Conservation (phyloP, 345 rosid genomes). For the Ailanthus altissimus region DNA sequence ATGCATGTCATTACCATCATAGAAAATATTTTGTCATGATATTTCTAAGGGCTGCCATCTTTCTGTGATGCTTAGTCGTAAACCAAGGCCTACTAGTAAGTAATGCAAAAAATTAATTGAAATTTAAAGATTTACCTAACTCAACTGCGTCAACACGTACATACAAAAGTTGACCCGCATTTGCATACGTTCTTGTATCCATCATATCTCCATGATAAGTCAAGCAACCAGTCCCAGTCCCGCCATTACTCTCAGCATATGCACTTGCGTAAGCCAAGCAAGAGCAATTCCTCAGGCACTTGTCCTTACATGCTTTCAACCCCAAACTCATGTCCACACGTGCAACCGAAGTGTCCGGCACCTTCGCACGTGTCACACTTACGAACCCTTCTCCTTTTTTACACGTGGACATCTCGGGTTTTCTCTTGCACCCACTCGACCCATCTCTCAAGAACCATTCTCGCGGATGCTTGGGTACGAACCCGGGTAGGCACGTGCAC, state of each 20-base stretch:
- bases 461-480: conserved; percentile 45
- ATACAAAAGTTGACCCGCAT: conserved; percentile 51
- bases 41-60: too few relatives aligned
- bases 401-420: conserved; percentile 21
- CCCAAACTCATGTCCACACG: conserved; percentile 42
- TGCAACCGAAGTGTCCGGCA: conserved; percentile 49
- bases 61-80: too few relatives aligned
- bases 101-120: conserved; percentile 23
- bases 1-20: too few relatives aligned
- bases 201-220: conserved; percentile 50
- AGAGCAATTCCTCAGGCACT: conserved; percentile 53
- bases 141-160: conserved; percentile 48
- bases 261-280: conserved; percentile 61
- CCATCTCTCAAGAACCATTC: conserved; percentile 60
- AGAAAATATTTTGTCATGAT: too few relatives aligned
- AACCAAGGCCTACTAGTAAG: not conserved
- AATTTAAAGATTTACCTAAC: conserved; percentile 41
- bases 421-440: conserved; percentile 53
- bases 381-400: conserved; percentile 51
- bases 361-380: conserved; percentile 40
- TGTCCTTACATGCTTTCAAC: conserved; percentile 37
- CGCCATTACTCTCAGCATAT: conserved; percentile 34
- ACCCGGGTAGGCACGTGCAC: conserved; percentile 69
- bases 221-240: conserved; percentile 58
- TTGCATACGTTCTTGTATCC: conserved; percentile 41